Base-by-base conservation (phyloP, 192 early-diverging fungal genomes). In the Pilobolus umbonatus region DNA sequence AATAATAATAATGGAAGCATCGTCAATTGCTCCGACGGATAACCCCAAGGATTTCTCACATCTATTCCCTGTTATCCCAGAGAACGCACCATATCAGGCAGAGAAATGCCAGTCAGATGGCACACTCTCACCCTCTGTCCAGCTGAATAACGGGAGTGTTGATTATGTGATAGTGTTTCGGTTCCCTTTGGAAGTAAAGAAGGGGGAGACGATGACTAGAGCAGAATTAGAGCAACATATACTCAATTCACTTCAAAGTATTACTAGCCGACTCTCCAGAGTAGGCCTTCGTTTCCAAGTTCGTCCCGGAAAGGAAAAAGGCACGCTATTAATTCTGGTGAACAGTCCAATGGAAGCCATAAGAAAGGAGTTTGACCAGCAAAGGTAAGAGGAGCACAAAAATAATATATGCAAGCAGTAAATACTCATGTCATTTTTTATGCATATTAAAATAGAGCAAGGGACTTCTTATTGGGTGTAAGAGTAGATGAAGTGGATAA, bases 381-480 rank as follows among this genome's bases (percentile, higher is more conserved):
- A 31, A 2, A 57, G 12, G 11, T 32, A 24, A 3, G 3, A 47
- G 8, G 8, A 26, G 19, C 17, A 17, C 25, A 8, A 42, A 4
- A 36, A 22, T 44, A 1, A 0, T 43, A 53, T 29, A 19, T 36
- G 21, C 14, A 43, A 24, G 3, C 15, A 11, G 32, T 31, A 45
- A 50, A 19, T n/a, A 45, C 19, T n/a, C 24, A 22, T n/a, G 34
- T 43, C 17, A 11, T 35, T 58, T n/a, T 24, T 29, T n/a, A 14
- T 44, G 12, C 60, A 21, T 24, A 11, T 45, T 3, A 35, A 3
- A 21, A 54, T 68, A 85, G 86, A 55, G 67, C 83, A n/a, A 74
- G 85, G n/a, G 88, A 91, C 68, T 88, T 85, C 75, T 57, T 91
- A 14, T 63, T 75, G 12, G 88, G 88, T 31, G 82, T 88, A 64